Conservation (phyloP, 83 land plant species). For the Picea mariana region DNA sequence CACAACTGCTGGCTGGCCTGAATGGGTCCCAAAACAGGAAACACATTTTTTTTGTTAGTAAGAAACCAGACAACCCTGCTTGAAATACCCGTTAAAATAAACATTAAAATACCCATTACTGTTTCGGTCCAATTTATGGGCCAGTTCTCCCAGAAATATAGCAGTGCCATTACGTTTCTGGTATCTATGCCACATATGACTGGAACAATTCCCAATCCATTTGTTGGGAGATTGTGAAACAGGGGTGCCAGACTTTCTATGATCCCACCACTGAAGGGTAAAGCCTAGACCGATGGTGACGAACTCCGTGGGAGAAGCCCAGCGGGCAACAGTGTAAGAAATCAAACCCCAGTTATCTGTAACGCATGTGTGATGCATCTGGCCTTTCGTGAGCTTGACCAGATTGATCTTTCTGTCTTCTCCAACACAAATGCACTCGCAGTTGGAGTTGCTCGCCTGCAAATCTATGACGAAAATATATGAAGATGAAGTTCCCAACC, state of each 20-base stretch:
- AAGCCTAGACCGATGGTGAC: conserved; percentile 83
- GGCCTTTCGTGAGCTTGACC: conserved; percentile 43
- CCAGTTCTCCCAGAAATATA: too few species aligned
- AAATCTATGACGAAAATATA: conserved; percentile 34
- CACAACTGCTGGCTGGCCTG: too few species aligned
- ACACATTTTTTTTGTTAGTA: too few species aligned
- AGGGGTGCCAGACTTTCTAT: conserved; percentile 76
- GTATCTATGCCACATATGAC: too few species aligned
- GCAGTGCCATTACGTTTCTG: too few species aligned
- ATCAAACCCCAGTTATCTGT: conserved; percentile 69
- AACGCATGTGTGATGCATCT: conserved; percentile 36
- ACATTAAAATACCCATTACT: too few species aligned
- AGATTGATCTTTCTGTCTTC: conserved; percentile 84
- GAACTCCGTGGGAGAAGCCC: conserved; percentile 89
- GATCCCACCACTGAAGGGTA: conserved; percentile 95
- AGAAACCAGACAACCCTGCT: too few species aligned
- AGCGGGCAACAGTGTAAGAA: conserved; percentile 62
- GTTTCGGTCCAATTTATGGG: too few species aligned
- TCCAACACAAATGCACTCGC: conserved; percentile 72
- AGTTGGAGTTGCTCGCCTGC: conserved; percentile 24
- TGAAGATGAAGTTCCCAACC: conserved; percentile 23
- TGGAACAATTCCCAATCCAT: too few species aligned
- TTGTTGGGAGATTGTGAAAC: conserved; percentile 66
- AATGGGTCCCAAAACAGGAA: too few species aligned
- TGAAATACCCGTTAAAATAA: too few species aligned